Evolutionary conservation across 2,329 filamentous ascomycete genomes (phyloP), one percentile per base, ranked within the genome.

Genomic region (Zymoseptoria crescenta): DNA sequence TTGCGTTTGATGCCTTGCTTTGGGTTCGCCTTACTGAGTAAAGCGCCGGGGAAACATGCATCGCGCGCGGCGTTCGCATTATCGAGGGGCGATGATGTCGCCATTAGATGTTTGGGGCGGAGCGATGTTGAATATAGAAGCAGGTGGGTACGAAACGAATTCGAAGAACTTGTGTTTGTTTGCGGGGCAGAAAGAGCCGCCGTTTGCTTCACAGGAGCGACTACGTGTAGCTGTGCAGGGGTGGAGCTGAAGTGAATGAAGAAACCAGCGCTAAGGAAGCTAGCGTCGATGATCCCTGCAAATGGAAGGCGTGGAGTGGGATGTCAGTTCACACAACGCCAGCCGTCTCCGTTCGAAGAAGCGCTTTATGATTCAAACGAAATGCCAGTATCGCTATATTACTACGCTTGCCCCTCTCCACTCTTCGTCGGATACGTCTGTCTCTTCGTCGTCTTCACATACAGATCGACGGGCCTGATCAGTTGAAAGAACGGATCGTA

Each of bases 401-500:
- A 41, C 10, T 16, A 41, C 35, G 35, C 35, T 41, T 41, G 35
- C 35, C 35, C 35, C 16, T 41, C 35, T 41, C 35, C 58, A 29
- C 58, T 60, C 59, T 58, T 57, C 19, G 57, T 61, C 8, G 80
- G 81, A 77, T 79, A 82, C 68, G 77, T 78, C 20, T 75, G 73
- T 27, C 81, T 74, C 66, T 71, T 77, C 67, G 79, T 74, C 0
- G 81, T 80, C 20, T 74, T 69, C 1, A 82, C 79, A 61, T 81
- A 84, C 52, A 84, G 57, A 66, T 84, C 83, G 35, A 76, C 76
- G 1, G 82, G 82, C 20, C 81, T 68, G 59, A 84, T 83, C 1
- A 84, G 70, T 72, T 83, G 80, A 68, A 84, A 85, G 74, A 79
- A 77, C 1, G 82, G 82, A 62, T 85, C 82, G 52, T 85, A 85